phyloP scores from a whole-genome alignment of 352 stramenopile species.

The Phytopythium helicoides region DNA sequence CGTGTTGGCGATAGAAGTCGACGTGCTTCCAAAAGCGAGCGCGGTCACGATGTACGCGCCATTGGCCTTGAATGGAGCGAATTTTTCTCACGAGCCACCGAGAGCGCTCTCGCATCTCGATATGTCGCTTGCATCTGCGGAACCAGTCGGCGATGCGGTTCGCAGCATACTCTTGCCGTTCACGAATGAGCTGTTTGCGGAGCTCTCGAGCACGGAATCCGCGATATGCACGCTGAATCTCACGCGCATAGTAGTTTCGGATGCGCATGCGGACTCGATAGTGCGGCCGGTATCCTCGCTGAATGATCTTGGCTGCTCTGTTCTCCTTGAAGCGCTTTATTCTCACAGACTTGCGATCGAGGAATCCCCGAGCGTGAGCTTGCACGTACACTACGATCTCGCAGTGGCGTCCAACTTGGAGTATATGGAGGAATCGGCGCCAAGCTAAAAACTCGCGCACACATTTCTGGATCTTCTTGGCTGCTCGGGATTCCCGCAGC shows the following conservation, averaged over 20 bases:
- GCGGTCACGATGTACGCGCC: slow-evolving; percentile 38
- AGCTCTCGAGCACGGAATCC: slow-evolving; percentile 24
- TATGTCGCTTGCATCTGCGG: slow-evolving; percentile 33
- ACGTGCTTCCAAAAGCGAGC: slow-evolving; percentile 34
- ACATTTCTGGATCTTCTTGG: slow-evolving; percentile 51
- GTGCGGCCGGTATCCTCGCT: slow-evolving; percentile 38
- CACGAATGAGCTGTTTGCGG: slow-evolving; percentile 15
- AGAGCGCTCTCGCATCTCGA: slow-evolving; percentile 27
- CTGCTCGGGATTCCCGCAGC: slow-evolving; percentile 35
- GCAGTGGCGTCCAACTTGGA: slow-evolving; percentile 38
- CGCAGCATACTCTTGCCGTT: slow-evolving; percentile 13
- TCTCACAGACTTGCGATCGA: slow-evolving; percentile 24
- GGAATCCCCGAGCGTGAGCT: slow-evolving; percentile 40
- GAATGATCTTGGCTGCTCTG: slow-evolving; percentile 36
- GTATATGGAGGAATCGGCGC: slow-evolving; percentile 37
- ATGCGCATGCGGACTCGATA: slow-evolving; percentile 22
- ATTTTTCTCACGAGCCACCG: slow-evolving; percentile 53
- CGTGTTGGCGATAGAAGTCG: slow-evolving; percentile 26
- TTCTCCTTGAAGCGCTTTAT: slow-evolving; percentile 20
- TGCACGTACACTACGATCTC: slow-evolving; percentile 40
- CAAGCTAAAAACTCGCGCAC: slow-evolving; percentile 44
- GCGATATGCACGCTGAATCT: slow-evolving; percentile 57
- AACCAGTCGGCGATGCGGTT: slow-evolving; percentile 51
- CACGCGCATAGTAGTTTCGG: slow-evolving; percentile 20
- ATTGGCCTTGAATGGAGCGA: slow-evolving; percentile 54